Evolutionary conservation across 345 rosid genomes (phyloP).

Genomic region (Aquilaria sinensis): DNA sequence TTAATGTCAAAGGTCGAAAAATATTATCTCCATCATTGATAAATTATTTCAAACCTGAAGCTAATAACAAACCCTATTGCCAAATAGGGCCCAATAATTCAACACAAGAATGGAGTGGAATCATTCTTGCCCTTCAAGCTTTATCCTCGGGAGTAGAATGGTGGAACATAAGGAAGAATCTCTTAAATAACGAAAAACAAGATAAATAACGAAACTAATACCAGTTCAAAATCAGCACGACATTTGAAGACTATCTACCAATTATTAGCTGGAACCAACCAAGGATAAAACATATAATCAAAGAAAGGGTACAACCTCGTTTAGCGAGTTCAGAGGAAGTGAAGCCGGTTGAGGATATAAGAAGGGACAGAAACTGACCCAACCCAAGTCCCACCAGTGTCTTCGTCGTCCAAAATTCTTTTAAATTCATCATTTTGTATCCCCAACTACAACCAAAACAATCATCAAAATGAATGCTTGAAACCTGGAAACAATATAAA

Average conservation of each 20-base stretch:
- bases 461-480: not conserved
- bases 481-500: no score
- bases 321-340: conserved; percentile 55
- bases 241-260: no score
- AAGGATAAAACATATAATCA: not conserved
- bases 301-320: conserved; percentile 36
- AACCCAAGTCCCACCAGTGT: conserved; percentile 61
- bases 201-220: not conserved
- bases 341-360: conserved; percentile 44
- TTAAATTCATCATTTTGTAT: conserved; percentile 26
- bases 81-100: no score
- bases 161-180: not conserved
- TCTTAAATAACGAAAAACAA: not conserved
- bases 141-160: no score
- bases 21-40: no score
- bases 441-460: not conserved
- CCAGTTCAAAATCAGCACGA: not conserved
- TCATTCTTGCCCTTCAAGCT: no score
- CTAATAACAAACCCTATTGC: no score
- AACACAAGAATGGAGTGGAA: no score
- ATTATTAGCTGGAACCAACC: no score
- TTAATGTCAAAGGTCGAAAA: no score
- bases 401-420: conserved; percentile 43
- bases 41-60: no score
- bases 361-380: conserved; percentile 73